Conservation (phyloP, 768 basidiomycete genomes). For the Lactifluus subvellereus region DNA sequence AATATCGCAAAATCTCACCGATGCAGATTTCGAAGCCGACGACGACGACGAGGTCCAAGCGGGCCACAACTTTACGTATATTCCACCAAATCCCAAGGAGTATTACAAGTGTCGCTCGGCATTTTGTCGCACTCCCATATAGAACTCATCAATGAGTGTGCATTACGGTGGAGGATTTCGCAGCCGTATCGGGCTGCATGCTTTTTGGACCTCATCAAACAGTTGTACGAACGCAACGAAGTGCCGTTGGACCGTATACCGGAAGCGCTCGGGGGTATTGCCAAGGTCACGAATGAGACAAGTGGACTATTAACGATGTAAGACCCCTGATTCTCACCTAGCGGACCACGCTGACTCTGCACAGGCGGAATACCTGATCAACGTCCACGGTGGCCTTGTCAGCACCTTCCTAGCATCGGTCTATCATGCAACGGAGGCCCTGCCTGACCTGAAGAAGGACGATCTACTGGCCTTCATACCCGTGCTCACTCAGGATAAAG, state of each 20-base stretch:
- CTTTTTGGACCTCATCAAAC: constrained; percentile 81
- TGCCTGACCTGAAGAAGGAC: constrained; percentile 67
- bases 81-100: constrained; percentile 81
- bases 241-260: constrained; percentile 94
- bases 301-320: constrained; percentile 82
- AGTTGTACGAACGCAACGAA: constrained; percentile 82
- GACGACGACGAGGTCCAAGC: constrained; percentile 61
- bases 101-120: constrained; percentile 85
- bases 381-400: constrained; percentile 67
- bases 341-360: constrained; percentile 1
- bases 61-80: constrained; percentile 80
- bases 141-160: constrained; percentile 82
- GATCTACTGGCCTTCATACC: constrained; percentile 60
- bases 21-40: constrained; percentile 34
- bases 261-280: constrained; percentile 74
- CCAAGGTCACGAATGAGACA: constrained; percentile 64
- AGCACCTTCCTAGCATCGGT: constrained; percentile 80
- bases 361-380: constrained; percentile 64
- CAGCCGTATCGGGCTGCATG: constrained; percentile 70
- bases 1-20: constrained; percentile 27
- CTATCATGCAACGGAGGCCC: constrained; percentile 75
- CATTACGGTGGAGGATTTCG: constrained; percentile 82
- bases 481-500: constrained; percentile 65
- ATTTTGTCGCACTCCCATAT: constrained; percentile 78
- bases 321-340: constrained; percentile 32